phyloP scores from a whole-genome alignment of 306 rosid species.

The Vigna nakashimae region DNA sequence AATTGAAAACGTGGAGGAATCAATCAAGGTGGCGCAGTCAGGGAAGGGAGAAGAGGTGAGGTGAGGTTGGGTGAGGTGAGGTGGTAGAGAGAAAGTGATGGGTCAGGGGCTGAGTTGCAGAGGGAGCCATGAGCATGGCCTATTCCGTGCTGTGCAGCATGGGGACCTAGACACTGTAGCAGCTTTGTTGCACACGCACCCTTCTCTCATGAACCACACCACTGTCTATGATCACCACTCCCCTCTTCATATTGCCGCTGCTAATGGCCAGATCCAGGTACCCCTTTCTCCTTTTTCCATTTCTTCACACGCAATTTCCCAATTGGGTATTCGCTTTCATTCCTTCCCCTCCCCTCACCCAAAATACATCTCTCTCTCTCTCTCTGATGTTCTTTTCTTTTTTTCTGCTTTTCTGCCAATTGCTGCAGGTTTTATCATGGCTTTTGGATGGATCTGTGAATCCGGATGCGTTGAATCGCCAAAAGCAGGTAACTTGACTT shows the following conservation, averaged over 20 bases:
- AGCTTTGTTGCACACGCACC: slow-evolving; percentile 58
- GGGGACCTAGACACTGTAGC: slow-evolving; percentile 69
- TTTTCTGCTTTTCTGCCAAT: slow-evolving; percentile 3
- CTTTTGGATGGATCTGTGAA: slow-evolving; percentile 78
- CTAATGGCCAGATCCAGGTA: slow-evolving; percentile 97
- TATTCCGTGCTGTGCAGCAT: slow-evolving; percentile 80
- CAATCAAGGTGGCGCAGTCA: slow-evolving; percentile 57
- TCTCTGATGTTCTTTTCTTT: not conserved
- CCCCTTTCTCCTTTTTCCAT: not conserved
- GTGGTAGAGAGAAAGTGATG: slow-evolving; percentile 52
- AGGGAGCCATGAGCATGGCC: slow-evolving; percentile 69
- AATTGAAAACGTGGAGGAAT: slow-evolving; percentile 41
- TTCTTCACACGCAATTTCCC: not conserved
- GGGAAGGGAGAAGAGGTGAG: not conserved
- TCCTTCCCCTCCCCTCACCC: not conserved
- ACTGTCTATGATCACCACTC: slow-evolving; percentile 90
- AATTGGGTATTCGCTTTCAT: slow-evolving; percentile 1
- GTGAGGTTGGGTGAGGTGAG: not conserved
- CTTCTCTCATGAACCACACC: slow-evolving; percentile 59
- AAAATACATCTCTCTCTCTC: not conserved
- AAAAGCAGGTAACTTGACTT: slow-evolving; percentile 71
- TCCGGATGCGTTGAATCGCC: slow-evolving; percentile 92
- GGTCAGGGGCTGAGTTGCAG: slow-evolving; percentile 96
- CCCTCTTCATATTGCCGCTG: slow-evolving; percentile 91
- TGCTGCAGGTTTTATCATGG: slow-evolving; percentile 71